Percentiles rank a stretch among this genome's conserved stretches.
Evolutionary conservation across 345 rosid species (phyloP).

Genomic region (Eucalyptus urophylla): DNA sequence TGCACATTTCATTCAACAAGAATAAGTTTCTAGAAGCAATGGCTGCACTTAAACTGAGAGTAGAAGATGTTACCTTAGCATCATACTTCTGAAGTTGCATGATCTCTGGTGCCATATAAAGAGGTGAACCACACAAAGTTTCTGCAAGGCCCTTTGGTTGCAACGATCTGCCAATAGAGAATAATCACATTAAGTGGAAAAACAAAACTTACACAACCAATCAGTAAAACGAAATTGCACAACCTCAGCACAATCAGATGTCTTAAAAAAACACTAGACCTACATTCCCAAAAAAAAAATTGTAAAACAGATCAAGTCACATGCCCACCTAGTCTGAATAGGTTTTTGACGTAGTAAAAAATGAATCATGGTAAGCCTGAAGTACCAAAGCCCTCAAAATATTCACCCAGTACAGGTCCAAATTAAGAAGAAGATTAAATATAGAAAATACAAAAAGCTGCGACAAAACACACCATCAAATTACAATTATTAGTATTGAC

Average conservation of each 20-base stretch:
- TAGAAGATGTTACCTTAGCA: slow-evolving; percentile 65
- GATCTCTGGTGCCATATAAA: slow-evolving; percentile 99
- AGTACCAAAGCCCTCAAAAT: background rate
- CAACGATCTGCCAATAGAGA: slow-evolving; percentile 50
- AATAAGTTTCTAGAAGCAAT: slow-evolving; percentile 18
- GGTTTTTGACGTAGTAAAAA: background rate
- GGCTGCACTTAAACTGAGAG: background rate
- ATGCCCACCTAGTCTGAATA: background rate
- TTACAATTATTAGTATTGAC: background rate
- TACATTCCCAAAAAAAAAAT: background rate
- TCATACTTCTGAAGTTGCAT: slow-evolving; percentile 98
- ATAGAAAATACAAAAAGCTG: background rate
- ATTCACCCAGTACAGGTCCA: background rate
- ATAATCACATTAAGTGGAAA: background rate
- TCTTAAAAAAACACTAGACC: background rate
- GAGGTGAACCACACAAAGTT: slow-evolving; percentile 96
- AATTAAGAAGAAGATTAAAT: background rate
- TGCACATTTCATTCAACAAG: slow-evolving; percentile 22
- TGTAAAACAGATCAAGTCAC: background rate
- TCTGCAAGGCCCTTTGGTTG: slow-evolving; percentile 95
- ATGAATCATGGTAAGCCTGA: background rate
- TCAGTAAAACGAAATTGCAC: background rate
- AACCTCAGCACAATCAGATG: background rate
- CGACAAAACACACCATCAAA: background rate
- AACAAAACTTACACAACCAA: background rate